Conservation (phyloP, 2,329 filamentous ascomycete genomes). For the Cercospora janseana region DNA sequence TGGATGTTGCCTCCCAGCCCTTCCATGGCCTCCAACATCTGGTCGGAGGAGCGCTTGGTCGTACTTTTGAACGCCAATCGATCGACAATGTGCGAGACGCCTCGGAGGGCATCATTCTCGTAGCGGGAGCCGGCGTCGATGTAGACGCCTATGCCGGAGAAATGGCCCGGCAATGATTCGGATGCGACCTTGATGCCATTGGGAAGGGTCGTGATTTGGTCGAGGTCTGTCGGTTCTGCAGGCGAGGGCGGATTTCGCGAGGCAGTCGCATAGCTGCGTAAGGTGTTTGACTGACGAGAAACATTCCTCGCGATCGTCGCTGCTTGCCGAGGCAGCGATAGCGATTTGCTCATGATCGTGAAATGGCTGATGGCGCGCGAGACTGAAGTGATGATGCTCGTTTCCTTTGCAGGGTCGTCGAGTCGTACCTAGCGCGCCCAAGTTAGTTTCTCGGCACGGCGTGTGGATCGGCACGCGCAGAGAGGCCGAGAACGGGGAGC, state of each 20-base stretch:
- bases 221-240: constrained; percentile 80
- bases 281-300: constrained; percentile 13
- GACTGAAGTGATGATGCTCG: constrained; percentile 6
- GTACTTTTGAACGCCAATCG: constrained; percentile 92
- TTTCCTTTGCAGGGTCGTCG: constrained; percentile 6
- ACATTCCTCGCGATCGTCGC: constrained; percentile 24
- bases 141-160: constrained; percentile 92
- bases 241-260: constrained; percentile 22
- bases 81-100: constrained; percentile 95
- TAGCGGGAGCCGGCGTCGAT: constrained; percentile 93
- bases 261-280: constrained; percentile 33
- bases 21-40: constrained; percentile 86
- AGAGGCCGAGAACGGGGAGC: background rate
- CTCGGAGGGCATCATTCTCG: constrained; percentile 79
- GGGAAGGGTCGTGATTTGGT: constrained; percentile 80
- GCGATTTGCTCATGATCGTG: constrained; percentile 33
- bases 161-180: constrained; percentile 89
- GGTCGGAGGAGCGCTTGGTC: constrained; percentile 66
- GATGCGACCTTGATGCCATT: constrained; percentile 95
- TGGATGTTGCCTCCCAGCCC: constrained; percentile 92
- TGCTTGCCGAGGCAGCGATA: constrained; percentile 33
- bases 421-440: no score
- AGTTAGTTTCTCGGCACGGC: constrained; percentile 4
- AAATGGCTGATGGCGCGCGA: constrained; percentile 1
- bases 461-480: background rate